Base-by-base conservation (phyloP, 768 basidiomycete genomes). In the Agrocybe chaxingu region DNA sequence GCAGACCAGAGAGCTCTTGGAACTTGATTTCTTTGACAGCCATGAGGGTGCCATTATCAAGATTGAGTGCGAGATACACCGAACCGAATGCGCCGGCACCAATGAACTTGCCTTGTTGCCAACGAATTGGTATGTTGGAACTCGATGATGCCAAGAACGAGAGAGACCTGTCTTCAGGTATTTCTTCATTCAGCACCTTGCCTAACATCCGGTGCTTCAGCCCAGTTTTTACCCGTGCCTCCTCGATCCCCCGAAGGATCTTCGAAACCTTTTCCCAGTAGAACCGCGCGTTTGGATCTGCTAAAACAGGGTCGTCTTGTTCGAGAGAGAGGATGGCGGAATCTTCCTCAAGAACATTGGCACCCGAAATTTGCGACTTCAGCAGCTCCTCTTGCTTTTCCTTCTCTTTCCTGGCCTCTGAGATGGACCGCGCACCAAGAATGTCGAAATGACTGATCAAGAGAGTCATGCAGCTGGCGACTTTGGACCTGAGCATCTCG, bases 21-120 rank as follows among this genome's bases (percentile, higher is more conserved):
- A 95, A 96, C 52, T 93, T 92, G 66, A 98, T 93, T 72, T 98
- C 97, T 72, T 99, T 99, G 61, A 98, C 97, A 7, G 97, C 97
- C 94, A 99, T 98, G 53, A 98, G 82, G 38, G 89, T 89, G 41
- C 95, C 92, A 1, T 90, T 87, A 63, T 98, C 97, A 48, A 98
- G 78, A 65, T 98, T 98, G 69, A 98, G 89, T 12, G 95, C 97
- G 42, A 93, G 82, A 66, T 98, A 99, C n/a, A 99, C 97, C n/a
- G 92, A 96, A 16, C 97, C 97, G 67, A 97, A 98, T 7, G 97
- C 95, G 11, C 97, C 97, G n/a, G 94, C 86, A 45, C 96, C 97
- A 58, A 99, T 98, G 72, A 98, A 98, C 51, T 89, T 84, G 10
- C 96, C 94, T 70, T 99, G 97, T 66, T 98, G 96, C 97, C 97